These are phyloP conservation scores for Ascocoryne sarcoides DNA, from an alignment of 2,329 filamentous ascomycete genomes.

Conservation along the genomic window DNA sequence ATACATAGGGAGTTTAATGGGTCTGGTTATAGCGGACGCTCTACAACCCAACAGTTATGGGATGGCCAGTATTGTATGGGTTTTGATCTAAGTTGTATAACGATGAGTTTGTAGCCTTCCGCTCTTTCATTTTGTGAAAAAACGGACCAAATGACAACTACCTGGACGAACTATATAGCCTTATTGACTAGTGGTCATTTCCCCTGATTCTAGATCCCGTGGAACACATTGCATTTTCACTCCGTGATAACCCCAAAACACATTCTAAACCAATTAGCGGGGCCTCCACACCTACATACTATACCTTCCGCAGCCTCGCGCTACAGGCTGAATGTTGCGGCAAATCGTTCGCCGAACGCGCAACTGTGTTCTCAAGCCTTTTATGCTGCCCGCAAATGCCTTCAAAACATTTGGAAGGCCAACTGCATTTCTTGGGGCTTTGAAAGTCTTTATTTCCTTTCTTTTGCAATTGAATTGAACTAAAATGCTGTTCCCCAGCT, in stretches of 20 bases:
- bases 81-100: too few species aligned
- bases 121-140: too few species aligned
- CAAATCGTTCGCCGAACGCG: conserved; percentile 11
- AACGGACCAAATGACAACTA: too few species aligned
- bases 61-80: too few species aligned
- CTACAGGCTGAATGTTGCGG: conserved; percentile 18
- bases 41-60: too few species aligned
- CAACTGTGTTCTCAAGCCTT: conserved; percentile 23
- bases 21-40: too few species aligned
- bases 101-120: too few species aligned
- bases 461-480: conserved; percentile 10
- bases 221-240: not conserved
- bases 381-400: not conserved
- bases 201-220: not conserved
- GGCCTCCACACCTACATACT: not conserved
- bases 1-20: too few species aligned
- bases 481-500: conserved; percentile 16
- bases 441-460: conserved; percentile 12
- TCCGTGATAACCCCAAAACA: not conserved
- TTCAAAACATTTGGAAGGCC: conserved; percentile 7
- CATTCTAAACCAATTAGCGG: not conserved
- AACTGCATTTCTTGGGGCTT: conserved; percentile 17
- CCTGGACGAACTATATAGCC: too few species aligned
- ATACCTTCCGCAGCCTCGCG: conserved; percentile 18
- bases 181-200: not conserved